These are phyloP conservation scores for Clathrospora elynae DNA, from an alignment of 2,329 filamentous ascomycete species.

Conservation along the genomic window DNA sequence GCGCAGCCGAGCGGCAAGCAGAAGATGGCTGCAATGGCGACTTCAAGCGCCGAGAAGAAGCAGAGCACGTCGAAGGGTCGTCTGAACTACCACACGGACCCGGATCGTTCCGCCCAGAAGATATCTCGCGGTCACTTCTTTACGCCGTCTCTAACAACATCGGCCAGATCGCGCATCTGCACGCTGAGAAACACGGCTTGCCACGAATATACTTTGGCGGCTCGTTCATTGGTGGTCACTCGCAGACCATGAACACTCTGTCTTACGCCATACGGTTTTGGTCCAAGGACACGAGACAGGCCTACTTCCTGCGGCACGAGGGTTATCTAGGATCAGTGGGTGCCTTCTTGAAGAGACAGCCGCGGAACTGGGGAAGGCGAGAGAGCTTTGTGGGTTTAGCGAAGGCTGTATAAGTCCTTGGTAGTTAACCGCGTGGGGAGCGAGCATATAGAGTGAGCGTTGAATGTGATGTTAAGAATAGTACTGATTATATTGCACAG, in stretches of 20 bases:
- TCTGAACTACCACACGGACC: constrained; percentile 44
- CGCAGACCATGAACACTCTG: constrained; percentile 96
- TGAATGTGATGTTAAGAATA: background rate
- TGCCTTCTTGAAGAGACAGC: constrained; percentile 90
- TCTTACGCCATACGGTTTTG: constrained; percentile 98
- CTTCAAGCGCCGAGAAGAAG: constrained; percentile 44
- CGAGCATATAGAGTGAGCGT: background rate
- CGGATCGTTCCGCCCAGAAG: constrained; percentile 71
- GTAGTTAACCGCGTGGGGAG: background rate
- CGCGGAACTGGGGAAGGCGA: constrained; percentile 85
- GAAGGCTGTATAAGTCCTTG: background rate
- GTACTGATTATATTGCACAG: background rate
- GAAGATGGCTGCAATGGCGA: constrained; percentile 69
- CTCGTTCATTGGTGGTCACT: constrained; percentile 93
- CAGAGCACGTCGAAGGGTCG: constrained; percentile 40
- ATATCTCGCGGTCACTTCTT: constrained; percentile 87
- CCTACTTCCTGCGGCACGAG: constrained; percentile 94
- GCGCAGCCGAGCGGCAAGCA: constrained; percentile 76
- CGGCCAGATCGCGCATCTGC: constrained; percentile 95
- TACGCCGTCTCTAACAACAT: constrained; percentile 98
- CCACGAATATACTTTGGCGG: constrained; percentile 97
- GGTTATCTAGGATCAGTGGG: constrained; percentile 94
- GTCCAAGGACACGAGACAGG: constrained; percentile 91
- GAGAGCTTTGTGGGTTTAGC: constrained; percentile 63
- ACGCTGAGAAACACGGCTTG: constrained; percentile 90